These are phyloP conservation scores for Candida sojae DNA, from an alignment of 1,139 yeast genomes.

Conservation along the genomic window DNA sequence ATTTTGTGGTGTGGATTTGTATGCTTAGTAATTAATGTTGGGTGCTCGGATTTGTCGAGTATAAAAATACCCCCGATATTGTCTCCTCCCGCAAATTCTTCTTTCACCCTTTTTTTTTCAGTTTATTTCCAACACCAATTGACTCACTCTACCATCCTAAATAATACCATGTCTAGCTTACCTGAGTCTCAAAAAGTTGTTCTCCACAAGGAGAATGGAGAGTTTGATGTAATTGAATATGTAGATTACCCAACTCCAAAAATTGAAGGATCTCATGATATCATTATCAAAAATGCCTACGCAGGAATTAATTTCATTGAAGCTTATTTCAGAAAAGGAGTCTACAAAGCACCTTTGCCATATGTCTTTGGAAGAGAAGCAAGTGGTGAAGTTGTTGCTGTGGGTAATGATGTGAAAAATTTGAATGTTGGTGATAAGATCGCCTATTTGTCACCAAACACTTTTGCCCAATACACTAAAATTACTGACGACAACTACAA, in stretches of 20 bases:
- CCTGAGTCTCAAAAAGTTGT: slow-evolving; percentile 64
- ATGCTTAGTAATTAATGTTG: not conserved
- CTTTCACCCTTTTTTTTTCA: not conserved
- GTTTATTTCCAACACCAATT: not conserved
- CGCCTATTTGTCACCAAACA: slow-evolving; percentile 49
- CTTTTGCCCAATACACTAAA: slow-evolving; percentile 76
- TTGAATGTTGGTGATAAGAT: slow-evolving; percentile 73
- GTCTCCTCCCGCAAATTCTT: not conserved
- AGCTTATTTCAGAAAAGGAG: slow-evolving; percentile 75
- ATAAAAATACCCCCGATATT: not conserved
- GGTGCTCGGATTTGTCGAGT: not conserved
- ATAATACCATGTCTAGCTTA: slow-evolving; percentile 24
- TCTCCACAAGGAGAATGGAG: slow-evolving; percentile 56
- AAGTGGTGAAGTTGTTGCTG: slow-evolving; percentile 69
- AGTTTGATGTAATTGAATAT: slow-evolving; percentile 40
- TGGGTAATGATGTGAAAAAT: slow-evolving; percentile 59
- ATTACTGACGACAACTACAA: slow-evolving; percentile 27
- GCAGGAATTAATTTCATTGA: slow-evolving; percentile 86
- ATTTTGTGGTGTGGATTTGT: not conserved
- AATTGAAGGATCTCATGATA: slow-evolving; percentile 49
- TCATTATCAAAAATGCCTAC: slow-evolving; percentile 69
- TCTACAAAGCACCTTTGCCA: slow-evolving; percentile 58
- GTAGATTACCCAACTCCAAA: slow-evolving; percentile 59
- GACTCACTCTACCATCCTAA: too few relatives aligned
- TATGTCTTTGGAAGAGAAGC: slow-evolving; percentile 81